phyloP scores from a whole-genome alignment of 495 filamentous ascomycete genomes.

The Acidiella bohemica region DNA sequence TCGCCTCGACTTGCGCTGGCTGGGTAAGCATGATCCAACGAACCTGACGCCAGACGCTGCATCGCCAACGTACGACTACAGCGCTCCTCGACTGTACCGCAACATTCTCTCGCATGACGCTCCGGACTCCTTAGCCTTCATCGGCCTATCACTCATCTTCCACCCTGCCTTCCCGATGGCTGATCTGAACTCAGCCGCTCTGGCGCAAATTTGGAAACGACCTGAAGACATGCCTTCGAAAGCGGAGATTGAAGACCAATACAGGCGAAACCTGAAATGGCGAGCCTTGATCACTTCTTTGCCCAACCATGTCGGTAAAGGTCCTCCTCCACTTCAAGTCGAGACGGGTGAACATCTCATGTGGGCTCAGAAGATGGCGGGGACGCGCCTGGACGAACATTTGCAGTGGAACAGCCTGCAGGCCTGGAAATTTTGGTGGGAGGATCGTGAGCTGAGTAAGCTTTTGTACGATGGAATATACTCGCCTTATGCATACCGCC shows the following conservation, averaged over 20 bases:
- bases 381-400: slow-evolving; percentile 7
- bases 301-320: slow-evolving; percentile 3
- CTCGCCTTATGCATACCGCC: slow-evolving; percentile 8
- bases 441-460: slow-evolving; percentile 5
- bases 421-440: slow-evolving; percentile 13
- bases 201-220: slow-evolving; percentile 16
- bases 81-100: slow-evolving; percentile 10
- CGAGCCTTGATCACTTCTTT: slow-evolving; percentile 1
- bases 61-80: slow-evolving; percentile 1
- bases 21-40: slow-evolving; percentile 5
- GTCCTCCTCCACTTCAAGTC: neutral
- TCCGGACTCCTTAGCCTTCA: slow-evolving; percentile 11
- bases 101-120: slow-evolving; percentile 6
- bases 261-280: neutral
- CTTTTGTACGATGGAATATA: slow-evolving; percentile 9
- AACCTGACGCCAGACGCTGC: neutral
- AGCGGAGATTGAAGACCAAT: slow-evolving; percentile 1
- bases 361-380: slow-evolving; percentile 5
- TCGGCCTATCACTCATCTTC: slow-evolving; percentile 3
- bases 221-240: slow-evolving; percentile 4
- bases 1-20: slow-evolving; percentile 2
- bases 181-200: slow-evolving; percentile 9
- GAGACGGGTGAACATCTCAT: slow-evolving; percentile 1
- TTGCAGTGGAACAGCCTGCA: slow-evolving; percentile 3
- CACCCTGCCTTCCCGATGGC: slow-evolving; percentile 8